These are phyloP conservation scores for Moesziomyces sp. DNA, from an alignment of 1,284 basidiomycete genomes.

Conservation along the genomic window DNA sequence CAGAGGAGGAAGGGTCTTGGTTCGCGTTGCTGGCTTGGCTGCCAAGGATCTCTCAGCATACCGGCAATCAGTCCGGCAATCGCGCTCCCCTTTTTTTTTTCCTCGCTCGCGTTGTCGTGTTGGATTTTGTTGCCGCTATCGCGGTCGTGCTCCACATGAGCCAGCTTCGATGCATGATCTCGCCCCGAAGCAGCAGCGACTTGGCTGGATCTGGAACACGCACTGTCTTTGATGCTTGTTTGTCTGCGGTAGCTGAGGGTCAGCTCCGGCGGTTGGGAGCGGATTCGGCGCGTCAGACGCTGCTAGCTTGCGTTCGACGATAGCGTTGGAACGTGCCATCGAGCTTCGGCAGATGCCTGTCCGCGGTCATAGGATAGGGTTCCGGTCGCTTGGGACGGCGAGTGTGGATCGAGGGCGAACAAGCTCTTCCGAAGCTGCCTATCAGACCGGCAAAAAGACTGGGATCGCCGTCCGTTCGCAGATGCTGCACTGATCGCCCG, in stretches of 20 bases:
- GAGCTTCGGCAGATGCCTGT: too few relatives aligned
- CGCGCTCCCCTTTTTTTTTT: slow-evolving; percentile 2
- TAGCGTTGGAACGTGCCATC: too few relatives aligned
- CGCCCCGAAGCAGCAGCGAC: not conserved
- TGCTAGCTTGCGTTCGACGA: too few relatives aligned
- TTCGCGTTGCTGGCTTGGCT: too few relatives aligned
- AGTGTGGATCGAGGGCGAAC: too few relatives aligned
- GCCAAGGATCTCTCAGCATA: slow-evolving; percentile 5
- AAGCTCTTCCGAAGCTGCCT: slow-evolving; percentile 8
- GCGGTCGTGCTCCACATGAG: not conserved
- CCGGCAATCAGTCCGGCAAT: slow-evolving; percentile 38
- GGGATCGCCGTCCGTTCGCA: slow-evolving; percentile 1
- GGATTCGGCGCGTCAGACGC: slow-evolving; percentile 10
- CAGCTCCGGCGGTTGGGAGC: too few relatives aligned
- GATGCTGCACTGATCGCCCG: too few relatives aligned
- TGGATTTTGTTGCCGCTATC: not conserved
- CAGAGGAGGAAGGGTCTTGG: too few relatives aligned
- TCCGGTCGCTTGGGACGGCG: too few relatives aligned
- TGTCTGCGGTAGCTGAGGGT: not conserved
- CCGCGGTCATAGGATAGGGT: too few relatives aligned
- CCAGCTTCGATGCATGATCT: not conserved
- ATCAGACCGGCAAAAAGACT: slow-evolving; percentile 44
- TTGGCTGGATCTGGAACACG: too few relatives aligned
- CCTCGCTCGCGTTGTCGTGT: not conserved
- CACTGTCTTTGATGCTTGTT: not conserved